A percentile compares a stretch with the other conserved stretches of the same genome.
phyloP scores from a whole-genome alignment of 352 stramenopile genomes.

The Globisporangium megalacanthum region DNA sequence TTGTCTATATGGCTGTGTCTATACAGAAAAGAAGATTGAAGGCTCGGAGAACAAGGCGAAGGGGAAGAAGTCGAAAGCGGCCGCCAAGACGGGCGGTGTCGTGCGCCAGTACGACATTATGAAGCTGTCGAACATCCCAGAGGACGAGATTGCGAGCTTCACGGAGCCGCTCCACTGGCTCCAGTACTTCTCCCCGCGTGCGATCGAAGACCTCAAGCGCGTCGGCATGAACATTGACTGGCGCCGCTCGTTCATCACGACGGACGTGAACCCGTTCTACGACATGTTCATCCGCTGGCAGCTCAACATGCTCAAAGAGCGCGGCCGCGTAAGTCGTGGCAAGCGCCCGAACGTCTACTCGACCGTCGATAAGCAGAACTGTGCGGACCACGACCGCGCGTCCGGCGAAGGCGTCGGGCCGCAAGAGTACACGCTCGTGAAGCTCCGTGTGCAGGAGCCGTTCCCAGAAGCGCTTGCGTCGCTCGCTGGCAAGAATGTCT shows the following conservation, averaged over 20 bases:
- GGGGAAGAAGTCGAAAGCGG: constrained; percentile 98
- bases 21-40: constrained; percentile 75
- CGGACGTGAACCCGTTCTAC: constrained; percentile 99
- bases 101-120: constrained; percentile 99
- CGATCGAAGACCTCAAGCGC: constrained; percentile 94
- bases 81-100: constrained; percentile 96
- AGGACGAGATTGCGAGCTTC: constrained; percentile 97
- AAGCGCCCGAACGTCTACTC: constrained; percentile 99
- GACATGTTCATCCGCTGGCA: constrained; percentile 99
- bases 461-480: constrained; percentile 71
- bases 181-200: constrained; percentile 98
- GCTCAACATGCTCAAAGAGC: constrained; percentile 95
- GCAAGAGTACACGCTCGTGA: constrained; percentile 99
- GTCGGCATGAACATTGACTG: constrained; percentile 98
- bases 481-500: constrained; percentile 91
- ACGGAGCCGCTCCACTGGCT: constrained; percentile 98
- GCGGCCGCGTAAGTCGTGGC: constrained; percentile 85
- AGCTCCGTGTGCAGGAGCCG: constrained; percentile 90
- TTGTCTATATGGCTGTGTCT: background rate
- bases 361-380: constrained; percentile 97
- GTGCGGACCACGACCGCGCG: constrained; percentile 98
- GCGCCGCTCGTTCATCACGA: constrained; percentile 99
- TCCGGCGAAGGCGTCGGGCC: constrained; percentile 98
- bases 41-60: constrained; percentile 82
- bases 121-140: constrained; percentile 87